Evolutionary conservation across 1,139 yeast species (phyloP).

Genomic region (Yamadazyma dushanensis): DNA sequence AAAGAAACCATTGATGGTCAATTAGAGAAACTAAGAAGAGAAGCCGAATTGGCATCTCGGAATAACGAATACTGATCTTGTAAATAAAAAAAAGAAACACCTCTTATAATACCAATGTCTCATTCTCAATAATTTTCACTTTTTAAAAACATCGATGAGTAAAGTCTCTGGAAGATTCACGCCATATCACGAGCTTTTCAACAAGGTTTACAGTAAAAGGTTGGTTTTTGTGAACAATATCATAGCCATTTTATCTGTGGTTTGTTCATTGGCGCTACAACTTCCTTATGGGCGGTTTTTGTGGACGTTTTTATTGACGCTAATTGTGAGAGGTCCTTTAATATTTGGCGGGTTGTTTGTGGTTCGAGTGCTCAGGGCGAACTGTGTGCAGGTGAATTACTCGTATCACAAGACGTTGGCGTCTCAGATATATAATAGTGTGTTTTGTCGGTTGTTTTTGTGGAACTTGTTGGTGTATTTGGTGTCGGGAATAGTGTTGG

Average conservation of each 20-base stretch:
- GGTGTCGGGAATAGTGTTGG: conserved; percentile 36
- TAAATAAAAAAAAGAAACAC: background rate
- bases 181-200: conserved; percentile 24
- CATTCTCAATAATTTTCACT: no score
- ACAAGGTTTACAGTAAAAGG: conserved; percentile 34
- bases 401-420: conserved; percentile 51
- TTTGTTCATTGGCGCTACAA: conserved; percentile 24
- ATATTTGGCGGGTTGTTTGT: conserved; percentile 31
- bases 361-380: conserved; percentile 50
- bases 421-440: conserved; percentile 46
- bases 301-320: conserved; percentile 29
- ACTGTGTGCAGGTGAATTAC: conserved; percentile 51
- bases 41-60: conserved; percentile 25
- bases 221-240: conserved; percentile 38
- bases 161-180: conserved; percentile 9
- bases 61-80: conserved; percentile 6
- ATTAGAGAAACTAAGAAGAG: conserved; percentile 35
- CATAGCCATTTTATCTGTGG: conserved; percentile 26
- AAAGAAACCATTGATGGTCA: conserved; percentile 41
- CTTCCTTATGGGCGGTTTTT: conserved; percentile 32
- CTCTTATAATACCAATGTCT: no score
- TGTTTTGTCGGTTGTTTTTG: conserved; percentile 42
- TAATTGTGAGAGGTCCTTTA: conserved; percentile 31
- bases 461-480: conserved; percentile 36
- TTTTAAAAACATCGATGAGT: conserved; percentile 6